These are phyloP conservation scores for Neopestalotiopsis clavispora DNA, from an alignment of 2,329 filamentous ascomycete genomes.

Conservation along the genomic window DNA sequence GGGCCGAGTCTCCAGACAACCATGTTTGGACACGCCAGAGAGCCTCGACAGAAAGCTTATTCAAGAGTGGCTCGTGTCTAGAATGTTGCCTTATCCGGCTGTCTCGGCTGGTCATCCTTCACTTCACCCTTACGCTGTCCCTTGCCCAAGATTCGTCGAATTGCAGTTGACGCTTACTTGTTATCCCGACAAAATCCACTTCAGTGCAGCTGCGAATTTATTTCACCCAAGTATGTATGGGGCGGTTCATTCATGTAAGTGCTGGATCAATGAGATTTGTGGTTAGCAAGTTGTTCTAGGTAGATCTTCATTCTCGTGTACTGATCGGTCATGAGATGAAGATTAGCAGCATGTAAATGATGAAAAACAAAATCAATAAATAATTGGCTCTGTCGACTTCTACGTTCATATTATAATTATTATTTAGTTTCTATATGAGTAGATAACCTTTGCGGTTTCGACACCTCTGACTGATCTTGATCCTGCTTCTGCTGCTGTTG, in stretches of 20 bases:
- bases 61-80: background rate
- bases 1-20: background rate
- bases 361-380: no score
- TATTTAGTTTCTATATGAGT: slow-evolving; percentile 7
- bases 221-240: no score
- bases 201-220: no score
- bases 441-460: slow-evolving; percentile 2
- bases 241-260: no score
- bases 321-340: no score
- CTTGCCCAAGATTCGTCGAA: background rate
- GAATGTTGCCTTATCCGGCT: slow-evolving; percentile 1
- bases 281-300: no score
- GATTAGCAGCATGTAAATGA: no score
- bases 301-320: no score
- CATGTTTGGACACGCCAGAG: background rate
- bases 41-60: slow-evolving; percentile 8
- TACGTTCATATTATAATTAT: background rate
- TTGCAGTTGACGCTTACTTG: background rate
- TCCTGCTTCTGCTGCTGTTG: slow-evolving; percentile 28
- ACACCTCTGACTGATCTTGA: slow-evolving; percentile 19
- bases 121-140: no score
- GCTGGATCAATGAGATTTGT: no score
- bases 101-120: background rate
- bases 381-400: background rate
- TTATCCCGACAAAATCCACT: background rate